These are phyloP conservation scores for Pythium sp. DNA, from an alignment of 352 stramenopile genomes.

Conservation along the genomic window DNA sequence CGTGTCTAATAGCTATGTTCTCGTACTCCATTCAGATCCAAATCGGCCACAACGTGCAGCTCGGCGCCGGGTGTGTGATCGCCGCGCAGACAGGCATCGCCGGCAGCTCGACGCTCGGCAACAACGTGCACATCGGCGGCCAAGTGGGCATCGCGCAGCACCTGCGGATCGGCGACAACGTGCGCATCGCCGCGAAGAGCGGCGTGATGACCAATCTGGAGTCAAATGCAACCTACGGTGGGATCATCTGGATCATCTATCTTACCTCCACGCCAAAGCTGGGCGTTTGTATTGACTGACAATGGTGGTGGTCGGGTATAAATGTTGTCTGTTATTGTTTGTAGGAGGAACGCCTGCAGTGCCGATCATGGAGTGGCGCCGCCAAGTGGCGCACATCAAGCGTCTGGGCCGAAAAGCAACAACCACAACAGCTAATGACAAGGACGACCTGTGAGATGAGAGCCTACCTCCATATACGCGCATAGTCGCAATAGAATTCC, in stretches of 20 bases:
- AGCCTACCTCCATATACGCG: neutral
- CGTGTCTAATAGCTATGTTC: neutral
- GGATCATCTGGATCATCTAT: no score
- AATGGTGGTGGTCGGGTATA: neutral
- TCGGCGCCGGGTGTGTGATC: conserved; percentile 69
- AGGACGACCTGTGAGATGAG: neutral
- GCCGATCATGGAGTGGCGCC: conserved; percentile 77
- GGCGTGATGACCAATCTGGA: conserved; percentile 76
- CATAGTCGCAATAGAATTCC: neutral
- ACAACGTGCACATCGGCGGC: conserved; percentile 74
- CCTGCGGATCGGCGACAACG: conserved; percentile 72
- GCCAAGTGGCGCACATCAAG: conserved; percentile 59
- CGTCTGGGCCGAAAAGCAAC: conserved; percentile 42
- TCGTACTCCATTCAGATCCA: conserved; percentile 48
- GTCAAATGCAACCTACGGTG: conserved; percentile 57
- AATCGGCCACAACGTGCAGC: conserved; percentile 84
- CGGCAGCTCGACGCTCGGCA: conserved; percentile 72
- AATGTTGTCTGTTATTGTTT: conserved; percentile 1
- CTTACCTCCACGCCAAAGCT: neutral
- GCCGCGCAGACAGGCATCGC: conserved; percentile 81
- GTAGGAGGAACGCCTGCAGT: conserved; percentile 68
- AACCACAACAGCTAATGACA: neutral
- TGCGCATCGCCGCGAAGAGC: conserved; percentile 84
- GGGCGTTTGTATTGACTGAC: neutral
- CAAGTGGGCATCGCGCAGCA: conserved; percentile 86